Conservation (phyloP, 495 filamentous ascomycete species). For the Usnea hakonensis region DNA sequence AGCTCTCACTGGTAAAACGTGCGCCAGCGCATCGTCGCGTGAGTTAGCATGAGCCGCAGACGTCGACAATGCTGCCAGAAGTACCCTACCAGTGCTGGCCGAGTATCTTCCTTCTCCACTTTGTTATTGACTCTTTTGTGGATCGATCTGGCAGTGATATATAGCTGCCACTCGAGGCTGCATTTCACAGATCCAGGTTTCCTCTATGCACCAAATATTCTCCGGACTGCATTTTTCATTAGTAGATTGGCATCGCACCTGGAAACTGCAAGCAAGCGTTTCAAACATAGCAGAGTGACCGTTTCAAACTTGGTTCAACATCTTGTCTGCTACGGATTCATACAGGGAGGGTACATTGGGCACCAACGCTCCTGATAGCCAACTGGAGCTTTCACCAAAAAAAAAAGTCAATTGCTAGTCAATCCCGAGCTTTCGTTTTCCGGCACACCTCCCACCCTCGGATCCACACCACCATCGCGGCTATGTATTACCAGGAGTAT, state of each 20-base stretch:
- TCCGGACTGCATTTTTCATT: conserved; percentile 16
- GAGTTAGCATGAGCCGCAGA: conserved; percentile 24
- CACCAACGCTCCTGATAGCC: conserved; percentile 13
- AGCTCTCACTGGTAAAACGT: conserved; percentile 72
- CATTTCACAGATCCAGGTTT: conserved; percentile 16
- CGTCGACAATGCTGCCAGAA: conserved; percentile 17
- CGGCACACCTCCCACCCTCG: conserved; percentile 8
- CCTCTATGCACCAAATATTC: conserved; percentile 18
- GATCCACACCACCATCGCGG: conserved; percentile 29
- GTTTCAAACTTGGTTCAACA: neutral
- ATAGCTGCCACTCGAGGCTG: conserved; percentile 14
- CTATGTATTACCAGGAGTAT: conserved; percentile 59
- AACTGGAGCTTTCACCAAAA: conserved; percentile 5
- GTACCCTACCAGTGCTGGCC: conserved; percentile 20
- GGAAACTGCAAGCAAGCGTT: conserved; percentile 14
- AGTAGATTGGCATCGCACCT: conserved; percentile 9
- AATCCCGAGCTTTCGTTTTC: conserved; percentile 5
- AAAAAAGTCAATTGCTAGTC: conserved; percentile 12
- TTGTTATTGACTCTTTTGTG: conserved; percentile 12
- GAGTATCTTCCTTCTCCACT: conserved; percentile 17
- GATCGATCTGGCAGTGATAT: conserved; percentile 20
- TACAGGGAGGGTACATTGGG: conserved; percentile 13
- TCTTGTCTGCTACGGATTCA: neutral
- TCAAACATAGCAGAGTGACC: conserved; percentile 9
- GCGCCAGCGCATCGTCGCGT: conserved; percentile 78